phyloP scores from a whole-genome alignment of 164 flowering plant genomes.

The Paratinospora sagittata region DNA sequence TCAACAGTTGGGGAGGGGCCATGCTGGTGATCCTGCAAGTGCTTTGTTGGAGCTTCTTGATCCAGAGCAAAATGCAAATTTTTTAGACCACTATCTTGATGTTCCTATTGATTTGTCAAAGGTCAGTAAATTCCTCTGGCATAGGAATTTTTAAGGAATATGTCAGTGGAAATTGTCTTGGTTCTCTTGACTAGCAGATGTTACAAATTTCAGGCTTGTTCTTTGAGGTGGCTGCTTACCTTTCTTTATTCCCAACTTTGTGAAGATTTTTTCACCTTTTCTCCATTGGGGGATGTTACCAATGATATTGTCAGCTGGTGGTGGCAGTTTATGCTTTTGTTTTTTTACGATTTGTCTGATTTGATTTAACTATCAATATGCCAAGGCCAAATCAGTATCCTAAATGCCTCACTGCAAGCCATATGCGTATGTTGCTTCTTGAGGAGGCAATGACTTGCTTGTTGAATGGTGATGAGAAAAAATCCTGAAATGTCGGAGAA shows the following conservation, averaged over 20 bases:
- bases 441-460: no score
- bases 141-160: neutral
- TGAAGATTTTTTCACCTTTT: neutral
- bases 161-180: neutral
- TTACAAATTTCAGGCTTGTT: neutral
- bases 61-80: conserved; percentile 97
- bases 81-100: conserved; percentile 95
- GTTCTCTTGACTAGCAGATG: neutral
- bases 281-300: neutral
- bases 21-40: conserved; percentile 99
- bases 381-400: no score
- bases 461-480: no score
- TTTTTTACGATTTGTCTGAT: no score
- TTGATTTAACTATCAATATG: no score
- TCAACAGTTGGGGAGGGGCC: conserved; percentile 90
- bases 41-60: conserved; percentile 98
- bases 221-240: neutral
- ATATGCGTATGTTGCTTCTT: no score
- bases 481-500: no score
- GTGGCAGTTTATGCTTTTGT: no score
- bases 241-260: neutral
- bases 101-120: conserved; percentile 94
- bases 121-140: conserved; percentile 35
- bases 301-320: neutral
- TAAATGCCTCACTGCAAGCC: no score